These are phyloP conservation scores for Fagus sylvatica DNA, from an alignment of 306 rosid species.

Conservation along the genomic window DNA sequence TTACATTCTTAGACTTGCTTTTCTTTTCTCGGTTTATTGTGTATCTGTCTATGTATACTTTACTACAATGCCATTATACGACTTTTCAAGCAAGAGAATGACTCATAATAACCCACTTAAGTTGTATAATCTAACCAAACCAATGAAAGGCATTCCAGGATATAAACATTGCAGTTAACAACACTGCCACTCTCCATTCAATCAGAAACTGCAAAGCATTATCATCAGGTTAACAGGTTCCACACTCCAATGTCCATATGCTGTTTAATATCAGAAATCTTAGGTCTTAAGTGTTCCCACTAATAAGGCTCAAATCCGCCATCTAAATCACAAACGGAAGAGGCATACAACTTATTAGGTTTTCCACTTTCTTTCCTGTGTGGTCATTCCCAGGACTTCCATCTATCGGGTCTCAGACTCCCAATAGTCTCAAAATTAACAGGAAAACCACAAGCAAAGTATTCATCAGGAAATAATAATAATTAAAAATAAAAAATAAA, in stretches of 20 bases:
- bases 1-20: slow-evolving; percentile 44
- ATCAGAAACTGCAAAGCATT: slow-evolving; percentile 11
- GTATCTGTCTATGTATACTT: slow-evolving; percentile 20
- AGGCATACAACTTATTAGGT: neutral
- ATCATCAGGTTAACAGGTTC: neutral
- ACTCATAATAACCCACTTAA: slow-evolving; percentile 11
- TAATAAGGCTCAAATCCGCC: slow-evolving; percentile 11
- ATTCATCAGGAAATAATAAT: neutral
- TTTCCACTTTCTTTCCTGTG: neutral
- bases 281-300: neutral
- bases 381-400: neutral
- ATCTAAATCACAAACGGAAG: slow-evolving; percentile 1
- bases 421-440: neutral
- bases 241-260: neutral
- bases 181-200: slow-evolving; percentile 9
- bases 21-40: neutral
- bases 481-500: neutral
- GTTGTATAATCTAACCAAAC: slow-evolving; percentile 24
- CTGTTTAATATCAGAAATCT: neutral
- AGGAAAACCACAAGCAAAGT: neutral
- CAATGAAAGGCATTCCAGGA: slow-evolving; percentile 25
- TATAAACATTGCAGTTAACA: slow-evolving; percentile 20
- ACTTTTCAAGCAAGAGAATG: slow-evolving; percentile 3
- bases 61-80: slow-evolving; percentile 6
- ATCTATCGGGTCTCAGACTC: slow-evolving; percentile 5